Conservation (phyloP, 106 monocot genomes). For the Gastrodia elata region DNA sequence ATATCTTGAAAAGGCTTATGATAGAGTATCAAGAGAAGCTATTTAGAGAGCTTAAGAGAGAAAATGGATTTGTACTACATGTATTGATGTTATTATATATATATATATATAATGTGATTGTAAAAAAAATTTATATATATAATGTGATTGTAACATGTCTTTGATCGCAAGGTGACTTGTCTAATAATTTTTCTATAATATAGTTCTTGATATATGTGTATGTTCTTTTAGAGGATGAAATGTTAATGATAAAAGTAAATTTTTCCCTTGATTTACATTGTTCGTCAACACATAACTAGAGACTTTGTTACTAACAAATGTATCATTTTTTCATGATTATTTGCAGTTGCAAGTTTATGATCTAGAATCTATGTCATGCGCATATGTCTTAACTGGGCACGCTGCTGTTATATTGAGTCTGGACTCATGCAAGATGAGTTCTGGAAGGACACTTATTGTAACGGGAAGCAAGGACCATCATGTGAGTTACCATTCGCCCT, state of each 20-base stretch:
- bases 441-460: slow-evolving; percentile 52
- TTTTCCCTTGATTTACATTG: neutral
- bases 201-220: too few species aligned
- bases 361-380: slow-evolving; percentile 76
- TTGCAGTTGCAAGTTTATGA: slow-evolving; percentile 93
- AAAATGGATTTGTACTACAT: too few species aligned
- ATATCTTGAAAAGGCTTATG: too few species aligned
- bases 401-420: slow-evolving; percentile 80
- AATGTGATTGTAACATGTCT: too few species aligned
- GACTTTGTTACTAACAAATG: neutral
- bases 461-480: slow-evolving; percentile 94
- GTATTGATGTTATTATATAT: too few species aligned
- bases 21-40: too few species aligned
- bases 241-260: neutral
- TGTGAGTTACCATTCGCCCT: slow-evolving; percentile 38
- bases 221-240: neutral
- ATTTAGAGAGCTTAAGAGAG: too few species aligned
- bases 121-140: too few species aligned
- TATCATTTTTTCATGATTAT: neutral
- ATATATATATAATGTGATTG: too few species aligned
- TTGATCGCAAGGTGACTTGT: too few species aligned
- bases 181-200: too few species aligned
- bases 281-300: neutral
- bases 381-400: slow-evolving; percentile 79
- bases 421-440: slow-evolving; percentile 55